A percentile compares a stretch with the other conserved stretches of the same genome.
phyloP scores from a whole-genome alignment of 306 rosid genomes.

The Corylus americana region DNA sequence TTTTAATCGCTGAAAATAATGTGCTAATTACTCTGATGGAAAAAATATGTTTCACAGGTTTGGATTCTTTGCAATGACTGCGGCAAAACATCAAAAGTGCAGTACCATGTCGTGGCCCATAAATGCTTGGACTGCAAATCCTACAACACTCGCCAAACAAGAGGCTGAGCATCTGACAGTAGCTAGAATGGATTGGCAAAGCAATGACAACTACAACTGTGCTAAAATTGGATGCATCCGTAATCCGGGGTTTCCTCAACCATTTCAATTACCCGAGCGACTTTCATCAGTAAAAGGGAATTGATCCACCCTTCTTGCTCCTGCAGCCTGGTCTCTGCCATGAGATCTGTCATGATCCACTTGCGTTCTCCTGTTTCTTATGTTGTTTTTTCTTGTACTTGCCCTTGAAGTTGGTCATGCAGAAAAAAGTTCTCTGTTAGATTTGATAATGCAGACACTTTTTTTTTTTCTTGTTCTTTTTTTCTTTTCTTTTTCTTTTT shows the following conservation, averaged over 20 bases:
- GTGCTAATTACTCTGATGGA: slow-evolving; percentile 5
- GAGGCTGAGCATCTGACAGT: slow-evolving; percentile 56
- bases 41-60: slow-evolving; percentile 40
- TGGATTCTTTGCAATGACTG: slow-evolving; percentile 94
- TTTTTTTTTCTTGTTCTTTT: too few relatives aligned
- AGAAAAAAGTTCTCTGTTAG: too few relatives aligned
- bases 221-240: neutral
- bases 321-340: neutral
- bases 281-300: neutral
- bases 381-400: neutral
- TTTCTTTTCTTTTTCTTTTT: too few relatives aligned
- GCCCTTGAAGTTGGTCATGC: neutral
- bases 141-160: slow-evolving; percentile 76
- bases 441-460: neutral
- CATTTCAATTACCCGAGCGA: neutral
- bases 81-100: slow-evolving; percentile 56
- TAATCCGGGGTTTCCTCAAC: neutral
- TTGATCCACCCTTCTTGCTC: neutral
- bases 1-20: neutral
- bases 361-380: neutral
- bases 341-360: slow-evolving; percentile 1
- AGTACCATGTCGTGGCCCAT: slow-evolving; percentile 72
- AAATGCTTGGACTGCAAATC: slow-evolving; percentile 81
- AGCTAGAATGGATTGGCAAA: slow-evolving; percentile 6
- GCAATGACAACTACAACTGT: neutral